Conservation (phyloP, 1,284 basidiomycete genomes). For the Malassezia nana region DNA sequence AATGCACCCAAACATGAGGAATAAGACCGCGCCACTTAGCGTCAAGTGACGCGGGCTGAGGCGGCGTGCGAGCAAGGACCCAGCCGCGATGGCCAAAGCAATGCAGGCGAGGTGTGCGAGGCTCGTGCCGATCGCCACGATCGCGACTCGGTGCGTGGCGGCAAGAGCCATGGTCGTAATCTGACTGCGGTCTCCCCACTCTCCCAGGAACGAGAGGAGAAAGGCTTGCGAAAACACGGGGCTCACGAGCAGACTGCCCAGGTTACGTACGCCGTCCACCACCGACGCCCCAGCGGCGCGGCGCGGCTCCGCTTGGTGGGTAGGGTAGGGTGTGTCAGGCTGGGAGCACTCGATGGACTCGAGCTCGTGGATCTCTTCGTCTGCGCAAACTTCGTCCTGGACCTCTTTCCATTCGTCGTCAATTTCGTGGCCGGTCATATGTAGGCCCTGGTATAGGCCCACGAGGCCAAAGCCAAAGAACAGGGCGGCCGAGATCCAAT, state of each 20-base stretch:
- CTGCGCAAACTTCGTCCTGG: conserved; percentile 60
- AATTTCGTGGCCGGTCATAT: conserved; percentile 42
- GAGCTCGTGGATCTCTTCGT: conserved; percentile 69
- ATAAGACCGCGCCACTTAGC: conserved; percentile 67
- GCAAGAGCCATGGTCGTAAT: conserved; percentile 94
- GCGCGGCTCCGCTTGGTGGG: neutral
- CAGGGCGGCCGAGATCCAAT: conserved; percentile 61
- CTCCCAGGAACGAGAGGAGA: conserved; percentile 85
- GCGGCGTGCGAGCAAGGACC: conserved; percentile 57
- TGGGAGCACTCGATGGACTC: conserved; percentile 25
- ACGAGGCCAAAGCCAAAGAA: conserved; percentile 41
- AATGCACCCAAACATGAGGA: conserved; percentile 62
- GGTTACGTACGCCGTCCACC: conserved; percentile 67
- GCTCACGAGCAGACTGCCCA: conserved; percentile 69
- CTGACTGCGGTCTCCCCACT: conserved; percentile 96
- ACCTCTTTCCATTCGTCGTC: conserved; percentile 66
- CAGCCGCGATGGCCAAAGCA: conserved; percentile 10
- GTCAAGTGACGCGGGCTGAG: conserved; percentile 91
- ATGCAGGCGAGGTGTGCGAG: conserved; percentile 16
- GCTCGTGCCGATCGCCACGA: conserved; percentile 16
- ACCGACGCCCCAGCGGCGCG: neutral
- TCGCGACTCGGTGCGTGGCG: conserved; percentile 60
- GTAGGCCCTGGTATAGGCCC: conserved; percentile 31
- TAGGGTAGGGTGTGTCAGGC: neutral
- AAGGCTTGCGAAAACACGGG: conserved; percentile 95